These are phyloP conservation scores for Tolypocladium guangdongense DNA, from an alignment of 2,329 filamentous ascomycete species.

Conservation along the genomic window DNA sequence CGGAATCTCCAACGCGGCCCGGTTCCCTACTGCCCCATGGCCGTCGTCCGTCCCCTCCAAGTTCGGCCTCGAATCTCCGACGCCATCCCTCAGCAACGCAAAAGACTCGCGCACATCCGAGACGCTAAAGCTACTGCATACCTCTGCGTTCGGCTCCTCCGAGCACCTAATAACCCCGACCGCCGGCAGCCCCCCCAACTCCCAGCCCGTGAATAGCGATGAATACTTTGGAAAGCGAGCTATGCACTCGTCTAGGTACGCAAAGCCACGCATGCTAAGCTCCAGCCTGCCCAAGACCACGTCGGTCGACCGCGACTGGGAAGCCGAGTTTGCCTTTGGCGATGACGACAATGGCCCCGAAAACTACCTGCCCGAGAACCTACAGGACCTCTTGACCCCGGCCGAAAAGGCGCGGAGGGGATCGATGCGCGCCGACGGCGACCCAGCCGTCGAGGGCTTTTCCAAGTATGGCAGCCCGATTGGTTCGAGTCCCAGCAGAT, in stretches of 20 bases:
- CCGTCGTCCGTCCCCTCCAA: constrained; percentile 87
- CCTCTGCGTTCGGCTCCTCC: constrained; percentile 56
- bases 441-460: constrained; percentile 32
- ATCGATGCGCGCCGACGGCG: constrained; percentile 46
- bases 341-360: constrained; percentile 50
- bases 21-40: constrained; percentile 67
- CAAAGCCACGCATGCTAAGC: constrained; percentile 58
- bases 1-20: constrained; percentile 82
- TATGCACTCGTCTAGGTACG: constrained; percentile 57
- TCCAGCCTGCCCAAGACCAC: constrained; percentile 55
- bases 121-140: constrained; percentile 52
- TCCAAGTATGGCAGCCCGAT: constrained; percentile 52
- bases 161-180: constrained; percentile 48
- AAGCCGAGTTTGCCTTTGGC: constrained; percentile 58
- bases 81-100: constrained; percentile 56
- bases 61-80: constrained; percentile 80
- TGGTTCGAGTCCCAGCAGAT: constrained; percentile 48
- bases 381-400: constrained; percentile 55
- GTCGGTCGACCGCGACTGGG: constrained; percentile 55
- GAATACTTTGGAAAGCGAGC: constrained; percentile 60
- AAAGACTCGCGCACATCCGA: constrained; percentile 52
- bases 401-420: constrained; percentile 56
- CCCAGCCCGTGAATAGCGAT: constrained; percentile 41
- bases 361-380: constrained; percentile 61
- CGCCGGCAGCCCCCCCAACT: constrained; percentile 34